A percentile compares a stretch with the other conserved stretches of the same genome.
These are phyloP conservation scores for Nakataea oryzae DNA, from an alignment of 2,329 filamentous ascomycete genomes.

Conservation along the genomic window DNA sequence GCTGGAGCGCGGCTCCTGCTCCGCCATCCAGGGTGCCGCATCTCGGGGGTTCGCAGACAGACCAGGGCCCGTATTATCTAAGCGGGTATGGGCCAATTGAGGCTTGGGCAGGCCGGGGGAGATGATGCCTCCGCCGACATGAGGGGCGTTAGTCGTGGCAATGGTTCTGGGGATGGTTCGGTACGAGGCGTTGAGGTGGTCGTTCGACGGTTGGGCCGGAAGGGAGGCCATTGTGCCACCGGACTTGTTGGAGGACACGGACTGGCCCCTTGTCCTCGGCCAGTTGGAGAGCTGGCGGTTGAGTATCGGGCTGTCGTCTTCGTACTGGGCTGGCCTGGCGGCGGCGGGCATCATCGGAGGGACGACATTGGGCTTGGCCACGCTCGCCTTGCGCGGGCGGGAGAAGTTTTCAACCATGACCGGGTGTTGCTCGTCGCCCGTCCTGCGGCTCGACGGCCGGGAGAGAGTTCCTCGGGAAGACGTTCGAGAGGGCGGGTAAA, in stretches of 20 bases:
- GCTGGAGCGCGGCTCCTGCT: conserved; percentile 43
- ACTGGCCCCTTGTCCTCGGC: conserved; percentile 31
- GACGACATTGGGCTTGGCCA: conserved; percentile 11
- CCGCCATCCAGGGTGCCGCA: conserved; percentile 33
- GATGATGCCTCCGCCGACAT: conserved; percentile 6
- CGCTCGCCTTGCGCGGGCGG: conserved; percentile 44
- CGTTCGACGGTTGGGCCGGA: conserved; percentile 25
- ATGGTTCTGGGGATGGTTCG: background rate
- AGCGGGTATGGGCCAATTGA: conserved; percentile 17
- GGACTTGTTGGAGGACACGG: conserved; percentile 36
- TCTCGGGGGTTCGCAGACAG: background rate
- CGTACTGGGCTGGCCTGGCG: background rate
- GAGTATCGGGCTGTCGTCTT: conserved; percentile 13
- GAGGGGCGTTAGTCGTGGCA: conserved; percentile 7
- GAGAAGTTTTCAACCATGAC: conserved; percentile 46
- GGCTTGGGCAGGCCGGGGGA: conserved; percentile 16
- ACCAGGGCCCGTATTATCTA: conserved; percentile 18
- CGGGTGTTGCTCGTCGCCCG: conserved; percentile 10
- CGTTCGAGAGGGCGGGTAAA: conserved; percentile 16
- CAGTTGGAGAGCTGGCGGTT: conserved; percentile 17
- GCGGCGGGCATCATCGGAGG: background rate
- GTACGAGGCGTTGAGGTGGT: conserved; percentile 20
- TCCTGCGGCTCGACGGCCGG: conserved; percentile 1
- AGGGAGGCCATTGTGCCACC: conserved; percentile 34
- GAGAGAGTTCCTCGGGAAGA: conserved; percentile 15